Base-by-base conservation (phyloP, 78 protist genomes). In the Dictyostelium brefeldianum region DNA sequence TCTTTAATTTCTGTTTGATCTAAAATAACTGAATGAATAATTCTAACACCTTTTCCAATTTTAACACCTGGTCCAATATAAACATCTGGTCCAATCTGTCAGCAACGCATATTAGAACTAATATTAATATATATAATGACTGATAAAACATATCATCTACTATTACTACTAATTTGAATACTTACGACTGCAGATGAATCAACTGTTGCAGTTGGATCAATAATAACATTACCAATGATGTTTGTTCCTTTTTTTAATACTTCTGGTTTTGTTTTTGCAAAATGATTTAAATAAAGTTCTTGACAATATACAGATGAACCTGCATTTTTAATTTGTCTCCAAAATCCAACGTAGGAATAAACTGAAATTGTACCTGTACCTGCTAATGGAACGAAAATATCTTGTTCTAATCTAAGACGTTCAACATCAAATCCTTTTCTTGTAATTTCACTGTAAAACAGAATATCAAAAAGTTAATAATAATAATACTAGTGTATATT, bases 41-140 rank as follows among this genome's bases (percentile, higher is more conserved):
- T 29, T 64, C 96, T 79, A n/a, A 90, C 96, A 41, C 96, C 96
- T 46, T 78, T 80, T 15, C 96, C 96, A 77, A 95, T 65, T 29
- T 79, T 83, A 10, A 90, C 96, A 78, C 74, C 74, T 75, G 94
- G 92, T 46, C 96, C 96, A 48, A 92, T 92, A 57, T 78, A 81
- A 29, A 92, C 96, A 83, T 83, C 71, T 53, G 96, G 96, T 31
- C 96, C 96, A 73, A 83, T 83, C 80, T 83, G n/a, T 0, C 0
- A 27, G 14, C 3, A 22, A 64, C 1, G 2, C 11, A n/a, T n/a
- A 20, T 20, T 12, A 14, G 3, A 22, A 15, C 22, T 27, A 12
- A 69, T 27, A 69, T 27, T 11, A 69, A 69, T 11, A 69, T 15
- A 69, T 29, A 7, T 4, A n/a, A n/a, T n/a, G n/a, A 36, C 27